These are phyloP conservation scores for Mortierella sp. DNA, from an alignment of 371 early-diverging fungal genomes.

Conservation along the genomic window DNA sequence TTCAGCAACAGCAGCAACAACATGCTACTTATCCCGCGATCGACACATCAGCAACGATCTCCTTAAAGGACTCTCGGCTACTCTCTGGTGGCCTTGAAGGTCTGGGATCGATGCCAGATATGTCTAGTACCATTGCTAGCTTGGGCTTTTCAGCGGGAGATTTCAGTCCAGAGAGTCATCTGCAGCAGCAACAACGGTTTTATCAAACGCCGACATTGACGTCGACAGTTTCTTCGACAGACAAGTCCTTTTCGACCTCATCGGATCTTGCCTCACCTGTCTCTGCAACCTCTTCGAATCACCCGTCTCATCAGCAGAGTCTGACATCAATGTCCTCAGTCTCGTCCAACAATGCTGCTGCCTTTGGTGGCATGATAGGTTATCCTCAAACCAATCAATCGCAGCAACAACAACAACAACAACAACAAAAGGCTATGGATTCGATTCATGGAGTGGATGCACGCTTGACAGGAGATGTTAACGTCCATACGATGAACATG, in stretches of 20 bases:
- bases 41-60: background rate
- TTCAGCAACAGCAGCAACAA: constrained; percentile 14
- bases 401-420: constrained; percentile 4
- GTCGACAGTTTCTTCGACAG: constrained; percentile 8
- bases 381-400: constrained; percentile 8
- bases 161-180: constrained; percentile 10
- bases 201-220: constrained; percentile 1
- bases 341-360: background rate
- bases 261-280: constrained; percentile 12
- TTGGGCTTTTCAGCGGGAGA: constrained; percentile 5
- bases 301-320: constrained; percentile 7
- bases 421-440: background rate
- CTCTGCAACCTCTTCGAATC: constrained; percentile 11
- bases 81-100: constrained; percentile 25
- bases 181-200: constrained; percentile 1
- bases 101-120: background rate
- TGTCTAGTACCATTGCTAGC: background rate
- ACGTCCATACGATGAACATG: background rate
- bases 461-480: background rate
- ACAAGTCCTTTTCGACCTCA: constrained; percentile 7
- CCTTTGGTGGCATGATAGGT: constrained; percentile 8
- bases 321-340: constrained; percentile 1
- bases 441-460: constrained; percentile 3
- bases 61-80: constrained; percentile 17
- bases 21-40: background rate